A percentile compares a stretch with the other conserved stretches of the same genome.
These are phyloP conservation scores for Magnolia sinica DNA, from an alignment of 164 flowering plant genomes.

Conservation along the genomic window DNA sequence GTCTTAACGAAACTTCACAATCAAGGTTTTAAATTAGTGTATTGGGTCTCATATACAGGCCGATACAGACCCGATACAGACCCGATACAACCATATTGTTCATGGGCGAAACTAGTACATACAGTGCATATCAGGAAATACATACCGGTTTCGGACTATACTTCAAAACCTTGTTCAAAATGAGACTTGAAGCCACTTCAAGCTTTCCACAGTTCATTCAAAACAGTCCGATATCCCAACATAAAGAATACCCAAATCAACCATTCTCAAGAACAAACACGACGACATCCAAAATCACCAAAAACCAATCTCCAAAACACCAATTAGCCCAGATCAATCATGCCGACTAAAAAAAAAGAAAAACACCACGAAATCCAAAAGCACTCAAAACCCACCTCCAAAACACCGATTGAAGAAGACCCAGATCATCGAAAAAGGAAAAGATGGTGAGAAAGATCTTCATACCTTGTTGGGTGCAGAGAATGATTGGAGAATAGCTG, in stretches of 20 bases:
- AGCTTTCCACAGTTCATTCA: neutral
- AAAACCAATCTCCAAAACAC: neutral
- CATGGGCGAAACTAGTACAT: no score
- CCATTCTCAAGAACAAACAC: conserved; percentile 9
- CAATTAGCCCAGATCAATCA: neutral
- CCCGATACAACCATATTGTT: no score
- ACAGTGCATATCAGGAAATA: no score
- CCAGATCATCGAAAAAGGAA: conserved; percentile 6
- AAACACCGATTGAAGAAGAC: conserved; percentile 11
- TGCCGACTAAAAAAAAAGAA: neutral
- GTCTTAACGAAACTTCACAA: no score
- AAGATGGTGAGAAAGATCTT: neutral
- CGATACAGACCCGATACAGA: no score
- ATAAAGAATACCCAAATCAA: conserved; percentile 10
- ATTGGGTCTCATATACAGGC: no score
- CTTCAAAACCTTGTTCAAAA: no score
- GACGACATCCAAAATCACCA: neutral
- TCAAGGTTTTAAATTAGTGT: no score
- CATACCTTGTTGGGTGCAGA: conserved; percentile 92
- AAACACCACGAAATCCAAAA: neutral
- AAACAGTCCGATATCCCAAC: neutral
- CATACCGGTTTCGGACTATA: no score
- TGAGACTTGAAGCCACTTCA: no score
- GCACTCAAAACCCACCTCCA: conserved; percentile 6
- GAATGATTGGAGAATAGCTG: conserved; percentile 80